phyloP scores from a whole-genome alignment of 1,284 basidiomycete species.

The Ustilago sp. region DNA sequence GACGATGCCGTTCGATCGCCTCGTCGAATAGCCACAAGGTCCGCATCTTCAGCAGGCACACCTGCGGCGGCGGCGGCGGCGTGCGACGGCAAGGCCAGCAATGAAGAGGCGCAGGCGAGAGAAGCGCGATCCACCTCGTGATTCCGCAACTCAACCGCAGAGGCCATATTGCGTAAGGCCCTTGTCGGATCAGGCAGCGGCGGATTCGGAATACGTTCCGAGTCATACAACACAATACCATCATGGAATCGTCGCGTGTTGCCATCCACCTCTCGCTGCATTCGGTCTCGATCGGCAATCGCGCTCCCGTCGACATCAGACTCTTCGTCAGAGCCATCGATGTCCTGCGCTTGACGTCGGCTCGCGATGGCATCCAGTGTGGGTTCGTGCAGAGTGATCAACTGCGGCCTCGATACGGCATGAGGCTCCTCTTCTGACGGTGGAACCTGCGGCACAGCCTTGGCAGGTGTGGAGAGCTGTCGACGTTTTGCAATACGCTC shows the following conservation, averaged over 20 bases:
- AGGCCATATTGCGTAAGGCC: conserved; percentile 36
- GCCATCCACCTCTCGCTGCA: conserved; percentile 16
- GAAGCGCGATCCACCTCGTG: conserved; percentile 21
- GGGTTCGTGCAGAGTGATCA: conserved; percentile 50
- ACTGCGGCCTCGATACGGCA: conserved; percentile 32
- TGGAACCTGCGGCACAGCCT: background rate
- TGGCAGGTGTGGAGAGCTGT: conserved; percentile 28
- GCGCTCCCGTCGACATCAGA: conserved; percentile 23
- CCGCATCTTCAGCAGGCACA: background rate
- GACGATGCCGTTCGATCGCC: conserved; percentile 53
- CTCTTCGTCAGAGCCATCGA: conserved; percentile 13
- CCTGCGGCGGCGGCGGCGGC: background rate
- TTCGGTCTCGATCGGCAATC: background rate
- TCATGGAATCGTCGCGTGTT: conserved; percentile 43
- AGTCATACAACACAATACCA: conserved; percentile 52
- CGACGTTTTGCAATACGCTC: conserved; percentile 37
- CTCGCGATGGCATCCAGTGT: conserved; percentile 26
- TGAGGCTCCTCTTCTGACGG: conserved; percentile 8
- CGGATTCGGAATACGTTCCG: conserved; percentile 36
- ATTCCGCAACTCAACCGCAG: conserved; percentile 42
- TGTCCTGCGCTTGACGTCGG: conserved; percentile 1
- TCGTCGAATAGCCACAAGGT: conserved; percentile 8
- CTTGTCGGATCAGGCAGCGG: conserved; percentile 30
- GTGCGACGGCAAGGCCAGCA: conserved; percentile 42
- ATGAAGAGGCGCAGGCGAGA: conserved; percentile 23